Evolutionary conservation across 169 alveolate species (phyloP).

Genomic region (Condylostoma magnum): DNA sequence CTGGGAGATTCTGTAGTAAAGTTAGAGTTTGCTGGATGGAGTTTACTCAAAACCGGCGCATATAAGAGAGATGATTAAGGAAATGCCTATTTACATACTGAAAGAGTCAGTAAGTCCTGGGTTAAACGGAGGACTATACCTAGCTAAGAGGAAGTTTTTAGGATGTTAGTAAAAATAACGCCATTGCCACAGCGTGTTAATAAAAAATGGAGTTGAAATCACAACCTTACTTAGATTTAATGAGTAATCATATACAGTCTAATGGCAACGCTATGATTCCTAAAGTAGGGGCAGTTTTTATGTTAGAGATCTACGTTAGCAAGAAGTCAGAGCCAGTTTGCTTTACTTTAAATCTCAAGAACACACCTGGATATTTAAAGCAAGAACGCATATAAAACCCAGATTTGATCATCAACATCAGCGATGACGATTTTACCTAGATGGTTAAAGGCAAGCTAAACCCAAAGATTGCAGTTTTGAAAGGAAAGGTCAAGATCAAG

Average conservation of each 20-base stretch:
- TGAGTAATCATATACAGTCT: slow-evolving; percentile 55
- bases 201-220: slow-evolving; percentile 59
- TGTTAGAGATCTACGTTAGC: slow-evolving; percentile 62
- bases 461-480: slow-evolving; percentile 89
- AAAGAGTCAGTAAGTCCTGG: no score
- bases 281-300: slow-evolving; percentile 72
- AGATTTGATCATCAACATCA: slow-evolving; percentile 82
- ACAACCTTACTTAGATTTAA: slow-evolving; percentile 62
- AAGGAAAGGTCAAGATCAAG: slow-evolving; percentile 88
- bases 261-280: slow-evolving; percentile 62
- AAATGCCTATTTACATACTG: neutral
- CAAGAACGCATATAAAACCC: no score
- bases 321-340: slow-evolving; percentile 67
- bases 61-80: neutral
- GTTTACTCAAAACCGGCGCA: slow-evolving; percentile 11
- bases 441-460: slow-evolving; percentile 79
- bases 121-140: no score
- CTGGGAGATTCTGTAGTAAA: neutral
- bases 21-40: neutral
- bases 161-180: no score
- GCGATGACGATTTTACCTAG: slow-evolving; percentile 79
- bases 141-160: no score
- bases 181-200: no score
- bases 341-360: no score
- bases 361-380: no score